Evolutionary conservation across 225 moss, liverwort and hornwort species (phyloP), one percentile per base, ranked within the genome.

Genomic region (Marchantia paleacea): DNA sequence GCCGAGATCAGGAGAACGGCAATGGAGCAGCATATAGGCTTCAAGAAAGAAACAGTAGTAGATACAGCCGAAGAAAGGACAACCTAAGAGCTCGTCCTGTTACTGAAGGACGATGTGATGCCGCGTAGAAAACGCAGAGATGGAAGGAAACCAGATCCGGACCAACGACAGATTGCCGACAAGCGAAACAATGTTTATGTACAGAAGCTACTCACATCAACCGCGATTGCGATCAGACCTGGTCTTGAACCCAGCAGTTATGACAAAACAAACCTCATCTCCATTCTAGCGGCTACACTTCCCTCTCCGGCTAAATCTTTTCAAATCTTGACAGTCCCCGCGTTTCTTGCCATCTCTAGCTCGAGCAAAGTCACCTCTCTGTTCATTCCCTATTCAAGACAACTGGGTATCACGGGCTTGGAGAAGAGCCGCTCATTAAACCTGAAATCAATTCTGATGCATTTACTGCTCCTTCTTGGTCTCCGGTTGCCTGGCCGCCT

Each of bases 391-490:
- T 48, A 13, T 7, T 53, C 52, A 31, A 12, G 15, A 77, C 24
- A 20, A 25, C 20, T 58, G 28, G 47, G 7, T 39, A 39, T 31
- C 31, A 19, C 31, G 10, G n/a, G 52, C 77, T n/a, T 30, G 49
- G 48, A 61, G 39, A 8, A 47, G 6, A 63, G 24, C 10, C 7
- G 18, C 57, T 13, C 10, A 31, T 4, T 30, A 77, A 48, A 19
- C 26, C 3, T 20, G 22, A 49, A 7, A 16, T 24, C 16, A 28
- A 28, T 30, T n/a, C 52, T 22, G 72, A 22, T 50, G 11, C 29
- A 12, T 10, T 78, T 22, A 78, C 78, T 78, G 65, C 25, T 78
- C 58, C 24, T 76, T 66, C 78, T 78, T 78, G 50, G 52, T 64
- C 50, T 78, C 64, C n/a, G 20, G 48, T 65, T 65, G 50, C 26